Conservation (phyloP, 768 basidiomycete species). For the Rhodotorula toruloides region DNA sequence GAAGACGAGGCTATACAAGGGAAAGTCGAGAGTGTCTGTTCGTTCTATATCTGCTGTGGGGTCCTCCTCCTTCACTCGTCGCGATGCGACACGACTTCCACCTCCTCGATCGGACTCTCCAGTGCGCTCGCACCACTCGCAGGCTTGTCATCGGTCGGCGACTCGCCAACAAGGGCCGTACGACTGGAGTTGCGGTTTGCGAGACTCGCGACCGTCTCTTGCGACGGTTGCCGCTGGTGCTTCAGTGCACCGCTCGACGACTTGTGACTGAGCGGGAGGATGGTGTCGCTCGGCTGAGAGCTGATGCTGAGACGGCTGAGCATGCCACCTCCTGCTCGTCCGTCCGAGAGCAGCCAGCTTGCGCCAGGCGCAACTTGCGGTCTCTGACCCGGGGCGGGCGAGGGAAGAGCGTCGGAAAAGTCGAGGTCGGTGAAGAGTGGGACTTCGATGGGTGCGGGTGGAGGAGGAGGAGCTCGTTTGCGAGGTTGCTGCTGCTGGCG, state of each 20-base stretch:
- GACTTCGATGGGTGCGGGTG: conserved; percentile 22
- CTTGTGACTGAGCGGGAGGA: not conserved
- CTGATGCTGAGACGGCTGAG: conserved; percentile 1
- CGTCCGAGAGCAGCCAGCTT: conserved; percentile 14
- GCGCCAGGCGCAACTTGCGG: conserved; percentile 8
- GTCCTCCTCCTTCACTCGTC: not conserved
- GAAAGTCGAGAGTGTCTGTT: not conserved
- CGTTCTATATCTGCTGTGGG: too few species aligned
- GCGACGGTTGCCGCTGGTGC: not conserved
- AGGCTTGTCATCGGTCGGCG: not conserved
- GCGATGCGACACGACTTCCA: not conserved
- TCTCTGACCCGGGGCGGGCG: not conserved
- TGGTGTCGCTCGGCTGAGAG: not conserved
- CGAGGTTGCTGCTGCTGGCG: not conserved
- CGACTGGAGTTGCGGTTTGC: not conserved
- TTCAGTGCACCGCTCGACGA: not conserved
- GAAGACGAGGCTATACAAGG: too few species aligned
- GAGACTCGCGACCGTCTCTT: not conserved
- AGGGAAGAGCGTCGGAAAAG: conserved; percentile 10
- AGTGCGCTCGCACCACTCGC: too few species aligned
- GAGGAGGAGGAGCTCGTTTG: conserved; percentile 22
- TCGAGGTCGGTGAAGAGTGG: conserved; percentile 35
- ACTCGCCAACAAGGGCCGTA: not conserved
- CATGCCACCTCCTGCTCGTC: not conserved
- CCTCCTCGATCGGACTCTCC: not conserved